A percentile compares a stretch with the other conserved stretches of the same genome.
phyloP scores from a whole-genome alignment of 2,329 filamentous ascomycete genomes.

The Colletotrichum filicis region DNA sequence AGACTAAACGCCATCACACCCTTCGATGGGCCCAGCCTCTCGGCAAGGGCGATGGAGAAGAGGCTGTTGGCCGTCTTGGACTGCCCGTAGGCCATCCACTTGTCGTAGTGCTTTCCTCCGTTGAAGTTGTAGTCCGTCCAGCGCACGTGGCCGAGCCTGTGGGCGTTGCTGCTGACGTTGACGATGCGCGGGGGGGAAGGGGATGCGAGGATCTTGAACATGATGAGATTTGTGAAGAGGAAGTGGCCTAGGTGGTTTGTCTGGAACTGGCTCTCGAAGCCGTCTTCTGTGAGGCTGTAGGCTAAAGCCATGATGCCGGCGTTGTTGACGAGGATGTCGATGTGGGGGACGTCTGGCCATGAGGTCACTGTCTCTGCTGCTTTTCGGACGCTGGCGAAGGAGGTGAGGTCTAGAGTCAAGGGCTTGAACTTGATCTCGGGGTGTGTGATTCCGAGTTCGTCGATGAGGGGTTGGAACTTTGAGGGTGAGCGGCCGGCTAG shows the following conservation, averaged over 20 bases:
- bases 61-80: slow-evolving; percentile 44
- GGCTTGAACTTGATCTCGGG: slow-evolving; percentile 47
- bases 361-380: slow-evolving; percentile 49
- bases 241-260: slow-evolving; percentile 53
- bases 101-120: slow-evolving; percentile 37
- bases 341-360: slow-evolving; percentile 44
- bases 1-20: slow-evolving; percentile 55
- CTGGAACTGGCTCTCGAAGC: slow-evolving; percentile 50
- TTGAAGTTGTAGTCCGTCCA: slow-evolving; percentile 56
- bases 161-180: slow-evolving; percentile 56
- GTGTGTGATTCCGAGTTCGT: slow-evolving; percentile 44
- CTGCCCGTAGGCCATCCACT: slow-evolving; percentile 41
- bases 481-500: slow-evolving; percentile 55
- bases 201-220: slow-evolving; percentile 42
- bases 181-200: slow-evolving; percentile 49
- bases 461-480: slow-evolving; percentile 51
- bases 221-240: slow-evolving; percentile 51
- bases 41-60: slow-evolving; percentile 24
- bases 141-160: slow-evolving; percentile 52
- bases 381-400: slow-evolving; percentile 49
- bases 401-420: slow-evolving; percentile 52
- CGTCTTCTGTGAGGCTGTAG: slow-evolving; percentile 46
- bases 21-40: slow-evolving; percentile 39
- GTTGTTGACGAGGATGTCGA: slow-evolving; percentile 56
- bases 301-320: slow-evolving; percentile 54